Conservation (phyloP, 2,329 filamentous ascomycete species). For the Pseudogymnoascus sp. region DNA sequence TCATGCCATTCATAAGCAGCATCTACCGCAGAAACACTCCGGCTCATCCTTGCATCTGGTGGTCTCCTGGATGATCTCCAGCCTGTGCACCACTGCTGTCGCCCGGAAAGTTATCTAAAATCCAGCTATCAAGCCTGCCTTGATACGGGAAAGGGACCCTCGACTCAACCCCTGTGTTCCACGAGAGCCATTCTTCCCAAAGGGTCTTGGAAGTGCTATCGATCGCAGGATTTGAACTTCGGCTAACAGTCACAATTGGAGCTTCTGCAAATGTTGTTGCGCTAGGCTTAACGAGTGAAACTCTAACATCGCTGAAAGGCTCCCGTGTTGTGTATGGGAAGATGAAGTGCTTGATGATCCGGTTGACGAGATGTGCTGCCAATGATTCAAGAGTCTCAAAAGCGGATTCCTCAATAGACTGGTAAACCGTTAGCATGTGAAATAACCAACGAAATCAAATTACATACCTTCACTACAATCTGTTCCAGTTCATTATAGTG, state of each 20-base stretch:
- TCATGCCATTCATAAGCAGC: not conserved
- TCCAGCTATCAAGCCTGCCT: slow-evolving; percentile 23
- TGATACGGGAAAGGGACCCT: slow-evolving; percentile 21
- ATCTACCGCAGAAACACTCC: not conserved
- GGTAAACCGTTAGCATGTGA: not conserved
- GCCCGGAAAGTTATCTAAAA: slow-evolving; percentile 14
- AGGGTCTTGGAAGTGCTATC: slow-evolving; percentile 10
- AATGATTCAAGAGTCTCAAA: slow-evolving; percentile 60
- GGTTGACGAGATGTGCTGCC: slow-evolving; percentile 40
- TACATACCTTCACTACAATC: slow-evolving; percentile 52
- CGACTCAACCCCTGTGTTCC: slow-evolving; percentile 1
- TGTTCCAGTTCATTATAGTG: slow-evolving; percentile 49
- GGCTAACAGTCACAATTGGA: slow-evolving; percentile 55
- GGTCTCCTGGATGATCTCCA: not conserved
- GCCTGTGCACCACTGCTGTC: slow-evolving; percentile 9
- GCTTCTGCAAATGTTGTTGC: slow-evolving; percentile 67
- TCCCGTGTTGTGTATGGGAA: slow-evolving; percentile 29
- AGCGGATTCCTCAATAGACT: slow-evolving; percentile 49
- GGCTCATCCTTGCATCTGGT: not conserved
- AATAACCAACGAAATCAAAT: not conserved
- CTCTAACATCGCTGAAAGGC: slow-evolving; percentile 45
- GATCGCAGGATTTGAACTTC: slow-evolving; percentile 17
- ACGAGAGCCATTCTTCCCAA: slow-evolving; percentile 11
- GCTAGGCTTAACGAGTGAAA: slow-evolving; percentile 64
- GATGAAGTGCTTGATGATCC: slow-evolving; percentile 39